Base-by-base conservation (phyloP, 305 asterid genomes). In the Rubia balearica region DNA sequence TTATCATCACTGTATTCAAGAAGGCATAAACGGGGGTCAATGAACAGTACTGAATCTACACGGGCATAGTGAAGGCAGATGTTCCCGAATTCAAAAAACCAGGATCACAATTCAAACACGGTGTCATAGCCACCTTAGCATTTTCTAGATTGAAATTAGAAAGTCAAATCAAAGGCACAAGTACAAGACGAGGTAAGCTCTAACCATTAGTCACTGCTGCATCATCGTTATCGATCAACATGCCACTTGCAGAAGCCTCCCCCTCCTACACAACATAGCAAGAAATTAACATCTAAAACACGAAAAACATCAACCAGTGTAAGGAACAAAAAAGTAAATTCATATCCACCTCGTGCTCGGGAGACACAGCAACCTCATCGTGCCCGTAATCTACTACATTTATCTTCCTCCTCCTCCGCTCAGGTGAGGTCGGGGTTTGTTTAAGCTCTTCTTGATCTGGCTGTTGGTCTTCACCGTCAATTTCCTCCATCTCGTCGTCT, bases 371-470 rank as follows among this genome's bases (percentile, higher is more conserved):
- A 13, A 84, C 90, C 73, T 90, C 98, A 77, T 90, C 98, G 9
- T 92, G 97, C 48, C 89, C 98, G 42, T 92, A 90, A 81, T 89
- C 95, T 68, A 92, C 96, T 49, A 92, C 88, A 36, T 90, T 77
- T 72, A 81, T 73, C 40, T 65, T 80, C 63, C 76, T 77, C 63
- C 76, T 77, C 70, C 22, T 75, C 75, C 68, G 82, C 30, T 78
- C 83, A 36, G 16, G 53, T 42, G 55, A 13, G 8, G 63, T 49
- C n/a, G 13, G 22, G 8, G 65, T 81, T 75, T 63, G 81, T 76
- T 69, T 82, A 75, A 33, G 83, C 41, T 82, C 76, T 42, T 76
- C 77, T 73, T 43, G 68, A 81, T 80, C 85, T 21, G 46, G 73
- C 41, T 53, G 69, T 11, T 63, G 40, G 11, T 72, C 67, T 8